phyloP scores from a whole-genome alignment of 495 filamentous ascomycete genomes.

The Penicillium chermesinum region DNA sequence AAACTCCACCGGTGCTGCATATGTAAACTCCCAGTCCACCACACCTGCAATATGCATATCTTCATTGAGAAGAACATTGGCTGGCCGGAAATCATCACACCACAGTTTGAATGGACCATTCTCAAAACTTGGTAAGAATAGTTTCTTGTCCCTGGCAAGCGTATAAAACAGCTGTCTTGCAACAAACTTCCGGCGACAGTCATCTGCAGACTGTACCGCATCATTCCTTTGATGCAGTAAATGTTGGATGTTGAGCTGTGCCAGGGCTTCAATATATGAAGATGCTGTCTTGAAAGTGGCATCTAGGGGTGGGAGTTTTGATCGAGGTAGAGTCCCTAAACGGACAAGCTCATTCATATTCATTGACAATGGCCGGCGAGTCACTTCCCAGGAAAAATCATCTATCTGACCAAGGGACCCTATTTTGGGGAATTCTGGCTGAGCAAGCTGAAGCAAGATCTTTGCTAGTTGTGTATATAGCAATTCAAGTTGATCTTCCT shows the following conservation, averaged over 20 bases:
- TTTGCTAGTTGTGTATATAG: conserved; percentile 32
- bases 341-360: conserved; percentile 33
- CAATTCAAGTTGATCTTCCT: conserved; percentile 20
- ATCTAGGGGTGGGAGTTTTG: conserved; percentile 25
- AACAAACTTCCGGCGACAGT: conserved; percentile 39
- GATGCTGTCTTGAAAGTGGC: background rate
- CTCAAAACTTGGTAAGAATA: conserved; percentile 1
- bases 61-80: conserved; percentile 22
- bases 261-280: background rate
- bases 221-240: conserved; percentile 39
- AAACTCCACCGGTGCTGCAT: conserved; percentile 2
- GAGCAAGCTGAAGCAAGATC: conserved; percentile 32
- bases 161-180: conserved; percentile 36
- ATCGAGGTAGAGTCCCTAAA: conserved; percentile 21
- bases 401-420: conserved; percentile 29
- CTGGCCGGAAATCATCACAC: conserved; percentile 22
- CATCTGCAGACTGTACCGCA: conserved; percentile 30
- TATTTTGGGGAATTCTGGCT: conserved; percentile 26
- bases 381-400: conserved; percentile 19
- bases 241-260: conserved; percentile 23
- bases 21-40: conserved; percentile 3
- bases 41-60: conserved; percentile 1
- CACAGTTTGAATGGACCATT: conserved; percentile 22
- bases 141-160: conserved; percentile 25
- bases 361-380: conserved; percentile 19